phyloP scores from a whole-genome alignment of 345 rosid genomes.

The Cochlearia excelsa region DNA sequence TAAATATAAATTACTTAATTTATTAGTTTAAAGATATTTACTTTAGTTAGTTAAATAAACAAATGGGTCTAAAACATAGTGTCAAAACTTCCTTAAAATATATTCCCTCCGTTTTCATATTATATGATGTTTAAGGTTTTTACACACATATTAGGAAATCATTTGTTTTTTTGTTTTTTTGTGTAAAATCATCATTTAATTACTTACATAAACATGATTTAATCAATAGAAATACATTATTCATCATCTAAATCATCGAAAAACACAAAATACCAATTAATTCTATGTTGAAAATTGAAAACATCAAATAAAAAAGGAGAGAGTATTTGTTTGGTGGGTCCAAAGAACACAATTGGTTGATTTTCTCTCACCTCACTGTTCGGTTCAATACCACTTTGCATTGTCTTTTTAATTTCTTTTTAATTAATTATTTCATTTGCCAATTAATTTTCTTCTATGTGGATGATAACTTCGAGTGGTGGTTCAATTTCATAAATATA shows the following conservation, averaged over 20 bases:
- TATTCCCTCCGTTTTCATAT: too few relatives aligned
- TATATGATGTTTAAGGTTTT: too few relatives aligned
- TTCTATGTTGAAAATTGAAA: too few relatives aligned
- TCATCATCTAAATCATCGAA: too few relatives aligned
- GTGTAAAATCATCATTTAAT: too few relatives aligned
- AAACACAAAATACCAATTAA: too few relatives aligned
- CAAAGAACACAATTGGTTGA: conserved; percentile 26
- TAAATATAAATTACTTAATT: conserved; percentile 14
- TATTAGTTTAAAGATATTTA: conserved; percentile 4
- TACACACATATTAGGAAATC: too few relatives aligned
- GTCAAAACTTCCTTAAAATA: conserved; percentile 18
- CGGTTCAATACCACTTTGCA: conserved; percentile 25
- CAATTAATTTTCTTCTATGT: too few relatives aligned
- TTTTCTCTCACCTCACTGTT: conserved; percentile 21
- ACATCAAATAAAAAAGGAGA: too few relatives aligned
- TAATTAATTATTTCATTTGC: conserved; percentile 3
- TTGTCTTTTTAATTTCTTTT: conserved; percentile 30
- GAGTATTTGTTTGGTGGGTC: conserved; percentile 36
- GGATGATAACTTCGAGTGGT: conserved; percentile 33
- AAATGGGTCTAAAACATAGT: conserved; percentile 14
- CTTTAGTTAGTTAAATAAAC: conserved; percentile 12
- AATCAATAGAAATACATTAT: too few relatives aligned
- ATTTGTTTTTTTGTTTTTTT: too few relatives aligned
- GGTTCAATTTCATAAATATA: conserved; percentile 15
- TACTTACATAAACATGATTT: too few relatives aligned